phyloP scores from a whole-genome alignment of 768 basidiomycete genomes.

The Dioszegia hungarica region DNA sequence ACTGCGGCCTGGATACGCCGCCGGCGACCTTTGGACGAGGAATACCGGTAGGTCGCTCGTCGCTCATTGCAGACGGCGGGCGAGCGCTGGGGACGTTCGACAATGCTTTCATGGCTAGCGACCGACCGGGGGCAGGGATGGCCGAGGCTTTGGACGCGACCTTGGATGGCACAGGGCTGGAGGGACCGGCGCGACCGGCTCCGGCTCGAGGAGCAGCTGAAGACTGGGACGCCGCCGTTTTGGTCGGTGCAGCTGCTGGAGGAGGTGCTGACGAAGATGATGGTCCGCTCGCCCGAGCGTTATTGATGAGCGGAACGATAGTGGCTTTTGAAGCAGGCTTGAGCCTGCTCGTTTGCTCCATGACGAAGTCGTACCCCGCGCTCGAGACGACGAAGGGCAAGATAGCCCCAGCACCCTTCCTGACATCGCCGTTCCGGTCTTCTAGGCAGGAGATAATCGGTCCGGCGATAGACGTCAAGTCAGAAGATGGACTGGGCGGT shows the following conservation, averaged over 20 bases:
- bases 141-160: constrained; percentile 7
- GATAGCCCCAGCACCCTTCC: constrained; percentile 81
- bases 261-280: constrained; percentile 34
- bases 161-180: constrained; percentile 36
- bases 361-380: constrained; percentile 75
- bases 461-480: constrained; percentile 65
- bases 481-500: constrained; percentile 54
- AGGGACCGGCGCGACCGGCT: constrained; percentile 18
- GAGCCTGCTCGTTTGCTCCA: constrained; percentile 76
- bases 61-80: constrained; percentile 49
- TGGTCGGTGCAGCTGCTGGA: constrained; percentile 21
- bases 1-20: constrained; percentile 52
- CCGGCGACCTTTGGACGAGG: constrained; percentile 38
- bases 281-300: constrained; percentile 55
- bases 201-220: background rate
- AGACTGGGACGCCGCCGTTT: constrained; percentile 11
- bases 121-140: constrained; percentile 22
- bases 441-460: constrained; percentile 73
- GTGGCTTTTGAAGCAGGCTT: constrained; percentile 86
- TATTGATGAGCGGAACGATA: constrained; percentile 81
- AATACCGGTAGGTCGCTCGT: constrained; percentile 27
- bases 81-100: constrained; percentile 26
- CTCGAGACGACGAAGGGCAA: constrained; percentile 68
- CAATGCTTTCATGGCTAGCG: constrained; percentile 40
- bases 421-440: constrained; percentile 83